Percentiles rank a stretch among this genome's conserved stretches.
phyloP scores from a whole-genome alignment of 2,329 filamentous ascomycete species.

The Botryotinia convoluta region DNA sequence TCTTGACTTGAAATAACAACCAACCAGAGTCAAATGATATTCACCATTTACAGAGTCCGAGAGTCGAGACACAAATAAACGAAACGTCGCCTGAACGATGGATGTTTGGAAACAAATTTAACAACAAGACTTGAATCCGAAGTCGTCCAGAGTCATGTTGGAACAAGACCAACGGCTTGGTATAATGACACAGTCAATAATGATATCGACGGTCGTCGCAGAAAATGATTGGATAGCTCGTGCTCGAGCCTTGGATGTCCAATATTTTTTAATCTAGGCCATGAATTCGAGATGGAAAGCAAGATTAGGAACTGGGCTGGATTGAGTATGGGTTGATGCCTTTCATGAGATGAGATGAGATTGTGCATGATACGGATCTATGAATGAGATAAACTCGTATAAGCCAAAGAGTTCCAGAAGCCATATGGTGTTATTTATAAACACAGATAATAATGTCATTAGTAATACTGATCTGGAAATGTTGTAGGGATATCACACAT shows the following conservation, averaged over 20 bases:
- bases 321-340: background rate
- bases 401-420: background rate
- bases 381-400: background rate
- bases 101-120: too few species aligned
- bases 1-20: constrained; percentile 49
- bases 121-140: background rate
- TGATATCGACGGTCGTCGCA: background rate
- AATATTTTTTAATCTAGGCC: background rate
- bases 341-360: background rate
- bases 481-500: background rate
- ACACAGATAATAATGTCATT: background rate
- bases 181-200: background rate
- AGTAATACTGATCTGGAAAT: background rate
- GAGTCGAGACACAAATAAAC: background rate
- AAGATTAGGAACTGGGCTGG: background rate
- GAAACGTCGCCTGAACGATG: background rate
- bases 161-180: background rate
- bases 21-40: background rate
- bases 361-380: background rate
- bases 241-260: background rate
- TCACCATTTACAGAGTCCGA: background rate
- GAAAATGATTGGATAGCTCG: background rate
- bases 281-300: background rate
- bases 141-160: background rate
- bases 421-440: background rate